Base-by-base conservation (phyloP, 768 basidiomycete genomes). In the Leccinum imitatum region DNA sequence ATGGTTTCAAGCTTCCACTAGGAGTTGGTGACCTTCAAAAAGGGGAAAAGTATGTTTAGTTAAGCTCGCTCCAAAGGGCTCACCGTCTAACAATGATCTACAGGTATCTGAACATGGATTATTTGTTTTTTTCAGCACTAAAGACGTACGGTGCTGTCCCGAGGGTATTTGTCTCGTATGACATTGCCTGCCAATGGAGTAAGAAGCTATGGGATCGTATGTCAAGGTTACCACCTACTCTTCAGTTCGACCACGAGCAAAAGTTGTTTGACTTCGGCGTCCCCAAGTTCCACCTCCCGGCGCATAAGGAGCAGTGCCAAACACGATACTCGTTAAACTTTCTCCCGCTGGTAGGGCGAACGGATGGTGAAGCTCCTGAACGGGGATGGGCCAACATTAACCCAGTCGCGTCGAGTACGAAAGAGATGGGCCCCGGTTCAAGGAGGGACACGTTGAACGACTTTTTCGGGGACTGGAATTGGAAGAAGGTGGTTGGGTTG, bases 201-300 rank as follows among this genome's bases (percentile, higher is more conserved):
- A 9, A 30, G 30, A 30, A 30, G 63, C n/a, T 69, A 0, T 59
- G 47, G 54, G 31, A 48, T 5, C 30, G 39, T 2, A 65, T 65
- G 58, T 1, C 13, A 27, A 50, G 19, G 3, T 30, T 61, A 0
- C 57, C 53, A 6, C 4, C 13, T 10, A 4, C 19, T 10, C n/a
- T 50, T 13, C 23, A 27, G 4, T n/a, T 50, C 48, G 10, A 13
- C 14, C 21, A 50, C 6, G 3, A 14, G 10, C 14, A 50, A 11
- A 25, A 50, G 46, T 8, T 5, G 21, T 17, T 50, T 10, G 27
- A 6, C 7, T 2, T 50, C 17, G 44, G 72, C 6, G 59, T 81
- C 3, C 79, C 77, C 0, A 74, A 75, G 41, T 78, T 77, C 58
- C 80, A 82, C 30, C 66, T 79, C 14, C 68, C 69, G 2, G 73